Evolutionary conservation across 495 filamentous ascomycete genomes (phyloP), one percentile per base, ranked within the genome.

Genomic region (Penicillium riverlandense): DNA sequence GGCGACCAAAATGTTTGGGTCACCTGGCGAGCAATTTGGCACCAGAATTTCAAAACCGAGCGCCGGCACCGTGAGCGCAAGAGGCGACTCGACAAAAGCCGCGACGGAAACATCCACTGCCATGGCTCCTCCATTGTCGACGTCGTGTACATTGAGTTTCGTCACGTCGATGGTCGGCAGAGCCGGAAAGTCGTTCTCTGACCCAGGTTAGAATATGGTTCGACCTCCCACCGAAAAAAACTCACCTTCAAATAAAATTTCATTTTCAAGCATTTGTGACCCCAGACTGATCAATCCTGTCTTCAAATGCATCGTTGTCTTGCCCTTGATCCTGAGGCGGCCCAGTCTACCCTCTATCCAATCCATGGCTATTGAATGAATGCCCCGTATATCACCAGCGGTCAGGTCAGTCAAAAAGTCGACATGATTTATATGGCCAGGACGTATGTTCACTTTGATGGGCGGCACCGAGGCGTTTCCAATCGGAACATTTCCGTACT

Each of bases 41-140:
- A 97, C 82, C 37, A 95, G 67, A 14, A 96, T 77, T 41, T 85
- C 76, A 57, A 98, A 97, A 6, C 78, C 82, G 34, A 98, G 78
- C 38, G 80, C 70, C 28, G 92, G 91, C 31, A 95, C 70, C 11
- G 72, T 71, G 39, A 96, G 63, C 31, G 79, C 70, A 11, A 97
- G 52, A 1, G 88, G 88, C 47, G 85, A 95, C 12, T 81, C 69
- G 53, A 96, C 87, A 47, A 71, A 62, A 8, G 90, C 68, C 6
- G 66, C 59, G 14, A 95, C 40, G 28, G 85, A 79, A 27, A 86
- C 80, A 63, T 95, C 86, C 16, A 83, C 88, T 29, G 72, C 79
- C 75, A 97, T 85, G 22, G 22, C 22, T 9, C 80, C 82, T 33
- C 78, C 77, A 15, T 75, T 61, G 16, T 65, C 61, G 38, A 77